phyloP scores from a whole-genome alignment of 2,329 filamentous ascomycete species.

The Madurella mycetomatis region DNA sequence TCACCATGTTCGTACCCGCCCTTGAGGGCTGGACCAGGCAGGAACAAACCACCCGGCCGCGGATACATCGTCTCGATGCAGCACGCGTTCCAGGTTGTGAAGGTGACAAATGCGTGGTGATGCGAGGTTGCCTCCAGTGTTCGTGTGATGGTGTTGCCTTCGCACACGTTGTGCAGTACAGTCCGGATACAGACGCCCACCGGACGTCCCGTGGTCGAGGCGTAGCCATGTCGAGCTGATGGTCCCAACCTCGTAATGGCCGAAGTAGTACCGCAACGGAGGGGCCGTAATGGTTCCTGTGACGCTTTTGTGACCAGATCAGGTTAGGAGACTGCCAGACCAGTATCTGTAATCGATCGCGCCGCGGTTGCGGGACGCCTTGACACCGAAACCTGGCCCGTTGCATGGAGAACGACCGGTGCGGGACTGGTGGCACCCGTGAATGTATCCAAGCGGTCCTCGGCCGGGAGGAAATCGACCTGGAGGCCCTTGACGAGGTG shows the following conservation, averaged over 20 bases:
- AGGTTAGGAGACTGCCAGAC: constrained; percentile 54
- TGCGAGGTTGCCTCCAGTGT: constrained; percentile 4
- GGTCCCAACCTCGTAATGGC: constrained; percentile 34
- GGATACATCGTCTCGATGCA: neutral
- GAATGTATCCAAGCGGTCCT: neutral
- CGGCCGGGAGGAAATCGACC: neutral
- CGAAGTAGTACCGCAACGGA: constrained; percentile 38
- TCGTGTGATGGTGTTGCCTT: constrained; percentile 6
- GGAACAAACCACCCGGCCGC: neutral
- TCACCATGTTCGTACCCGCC: too few species aligned
- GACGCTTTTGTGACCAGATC: constrained; percentile 48
- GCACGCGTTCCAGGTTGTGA: constrained; percentile 1
- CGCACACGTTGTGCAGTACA: neutral
- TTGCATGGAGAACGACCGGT: neutral
- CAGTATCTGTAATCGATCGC: constrained; percentile 50
- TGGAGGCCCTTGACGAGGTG: too few species aligned
- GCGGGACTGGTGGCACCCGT: neutral
- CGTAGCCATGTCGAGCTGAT: constrained; percentile 48
- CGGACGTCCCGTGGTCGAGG: constrained; percentile 42
- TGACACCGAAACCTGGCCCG: constrained; percentile 12
- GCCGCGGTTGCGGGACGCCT: constrained; percentile 24
- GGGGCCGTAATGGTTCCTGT: constrained; percentile 52
- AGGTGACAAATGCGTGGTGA: neutral
- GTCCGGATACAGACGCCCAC: constrained; percentile 46
- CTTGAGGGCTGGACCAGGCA: too few species aligned